Evolutionary conservation across 116 monocot species (phyloP), one percentile per base, ranked within the genome.

Genomic region (Thalassia testudinum): DNA sequence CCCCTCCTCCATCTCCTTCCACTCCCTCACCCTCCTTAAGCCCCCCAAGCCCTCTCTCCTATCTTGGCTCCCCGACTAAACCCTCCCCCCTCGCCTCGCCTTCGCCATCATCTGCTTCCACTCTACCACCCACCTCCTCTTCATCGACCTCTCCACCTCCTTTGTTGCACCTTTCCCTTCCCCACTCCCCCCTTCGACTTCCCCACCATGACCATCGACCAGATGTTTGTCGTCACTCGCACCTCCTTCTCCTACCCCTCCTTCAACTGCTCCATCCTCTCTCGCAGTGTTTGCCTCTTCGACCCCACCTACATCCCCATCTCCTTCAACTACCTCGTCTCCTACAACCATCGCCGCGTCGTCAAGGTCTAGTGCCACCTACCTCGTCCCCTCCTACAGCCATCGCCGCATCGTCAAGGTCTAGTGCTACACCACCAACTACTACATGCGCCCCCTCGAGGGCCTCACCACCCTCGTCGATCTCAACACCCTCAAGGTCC

Each of bases 381-480:
- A n/a, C n/a, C n/a, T n/a, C n/a, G n/a, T n/a, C n/a, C n/a, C n/a
- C n/a, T n/a, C n/a, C n/a, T n/a, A n/a, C n/a, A n/a, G n/a, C n/a
- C n/a, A n/a, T n/a, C 62, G 84, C 2, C 62, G 84, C 19, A 63
- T 90, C 1, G 62, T 80, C 26, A 90, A 90, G 62, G 63, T 84
- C 52, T 81, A 90, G 71, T 90, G 84, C 72, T 90, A 78, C 27
- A 90, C 90, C 7, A 77, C 90, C 13, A 90, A 90, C 60, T 90
- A 80, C 72, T 90, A 90, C 80, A 90, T 90, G 84, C 71, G 90
- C 14, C 90, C 90, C 24, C 72, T 90, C 61, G 90, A 90, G 53
- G 90, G 84, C 12, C 78, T 90, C 26, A 90, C 90, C 16, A 75
- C 80, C 13, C 54, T 90, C 11, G 23, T 90, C 54, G 89, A 90